These are phyloP conservation scores for Backusella macrospora DNA, from an alignment of 192 early-diverging fungal species.

Conservation along the genomic window DNA sequence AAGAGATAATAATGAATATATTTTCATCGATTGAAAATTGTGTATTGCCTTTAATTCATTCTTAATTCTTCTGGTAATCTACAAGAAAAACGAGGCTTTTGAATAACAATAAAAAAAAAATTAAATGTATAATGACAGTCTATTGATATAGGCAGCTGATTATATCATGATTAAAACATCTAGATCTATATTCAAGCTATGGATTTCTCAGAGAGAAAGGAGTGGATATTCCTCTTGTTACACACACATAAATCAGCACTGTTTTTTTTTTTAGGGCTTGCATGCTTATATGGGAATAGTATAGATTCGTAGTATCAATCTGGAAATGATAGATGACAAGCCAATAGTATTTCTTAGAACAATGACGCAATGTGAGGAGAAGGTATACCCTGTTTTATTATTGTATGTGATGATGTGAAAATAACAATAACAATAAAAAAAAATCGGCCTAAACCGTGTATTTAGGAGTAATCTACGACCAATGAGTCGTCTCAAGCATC, in stretches of 20 bases:
- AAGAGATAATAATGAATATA: too few relatives aligned
- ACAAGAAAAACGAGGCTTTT: too few relatives aligned
- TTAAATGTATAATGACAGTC: too few relatives aligned
- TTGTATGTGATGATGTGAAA: neutral
- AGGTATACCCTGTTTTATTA: neutral
- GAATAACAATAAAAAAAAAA: too few relatives aligned
- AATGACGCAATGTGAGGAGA: conserved; percentile 9
- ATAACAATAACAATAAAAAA: neutral
- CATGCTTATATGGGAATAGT: neutral
- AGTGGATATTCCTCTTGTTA: neutral
- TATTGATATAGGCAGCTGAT: too few relatives aligned
- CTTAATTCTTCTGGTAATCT: too few relatives aligned
- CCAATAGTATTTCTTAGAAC: neutral
- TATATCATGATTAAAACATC: neutral
- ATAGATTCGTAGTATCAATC: neutral
- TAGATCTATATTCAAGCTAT: neutral
- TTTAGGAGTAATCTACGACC: conserved; percentile 4
- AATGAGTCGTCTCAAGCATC: neutral
- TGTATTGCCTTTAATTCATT: too few relatives aligned
- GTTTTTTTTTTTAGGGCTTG: neutral
- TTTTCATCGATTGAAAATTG: too few relatives aligned
- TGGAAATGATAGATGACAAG: conserved; percentile 12
- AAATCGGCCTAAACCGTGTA: conserved; percentile 8
- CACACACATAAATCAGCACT: neutral
- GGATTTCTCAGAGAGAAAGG: neutral